These are phyloP conservation scores for Plenodomus biglobosus DNA, from an alignment of 2,329 filamentous ascomycete genomes.

Conservation along the genomic window DNA sequence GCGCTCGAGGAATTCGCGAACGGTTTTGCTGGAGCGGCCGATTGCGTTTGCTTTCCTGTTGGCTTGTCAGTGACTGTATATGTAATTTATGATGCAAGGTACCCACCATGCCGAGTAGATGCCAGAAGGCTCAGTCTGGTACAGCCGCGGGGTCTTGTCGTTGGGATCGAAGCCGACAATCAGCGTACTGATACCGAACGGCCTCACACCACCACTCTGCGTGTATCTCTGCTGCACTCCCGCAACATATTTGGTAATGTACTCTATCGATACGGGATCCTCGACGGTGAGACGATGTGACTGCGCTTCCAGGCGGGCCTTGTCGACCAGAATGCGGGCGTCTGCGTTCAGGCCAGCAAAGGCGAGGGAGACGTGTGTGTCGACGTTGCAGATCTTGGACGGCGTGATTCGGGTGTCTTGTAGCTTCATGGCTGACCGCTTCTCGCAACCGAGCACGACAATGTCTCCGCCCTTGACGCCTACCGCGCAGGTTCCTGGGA, in stretches of 20 bases:
- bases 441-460: constrained; percentile 96
- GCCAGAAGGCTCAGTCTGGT: constrained; percentile 98
- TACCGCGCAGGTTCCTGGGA: constrained; percentile 88
- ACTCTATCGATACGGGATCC: constrained; percentile 96
- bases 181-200: constrained; percentile 97
- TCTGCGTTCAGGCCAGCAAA: constrained; percentile 98
- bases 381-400: constrained; percentile 95
- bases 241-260: constrained; percentile 98
- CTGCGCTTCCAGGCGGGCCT: constrained; percentile 94
- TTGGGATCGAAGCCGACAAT: constrained; percentile 98
- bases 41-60: constrained; percentile 98
- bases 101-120: constrained; percentile 98
- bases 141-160: constrained; percentile 83
- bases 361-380: constrained; percentile 93
- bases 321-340: constrained; percentile 96
- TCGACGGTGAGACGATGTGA: constrained; percentile 96
- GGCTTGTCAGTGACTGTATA: constrained; percentile 11
- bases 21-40: constrained; percentile 96
- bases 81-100: neutral
- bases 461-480: constrained; percentile 94
- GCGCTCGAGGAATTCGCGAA: constrained; percentile 96
- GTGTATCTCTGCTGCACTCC: constrained; percentile 99
- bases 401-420: constrained; percentile 99
- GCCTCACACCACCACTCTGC: constrained; percentile 94
- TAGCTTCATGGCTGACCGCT: constrained; percentile 98